Percentiles rank a stretch among this genome's conserved stretches.
phyloP scores from a whole-genome alignment of 345 rosid species.

The Cardamine resedifolia region DNA sequence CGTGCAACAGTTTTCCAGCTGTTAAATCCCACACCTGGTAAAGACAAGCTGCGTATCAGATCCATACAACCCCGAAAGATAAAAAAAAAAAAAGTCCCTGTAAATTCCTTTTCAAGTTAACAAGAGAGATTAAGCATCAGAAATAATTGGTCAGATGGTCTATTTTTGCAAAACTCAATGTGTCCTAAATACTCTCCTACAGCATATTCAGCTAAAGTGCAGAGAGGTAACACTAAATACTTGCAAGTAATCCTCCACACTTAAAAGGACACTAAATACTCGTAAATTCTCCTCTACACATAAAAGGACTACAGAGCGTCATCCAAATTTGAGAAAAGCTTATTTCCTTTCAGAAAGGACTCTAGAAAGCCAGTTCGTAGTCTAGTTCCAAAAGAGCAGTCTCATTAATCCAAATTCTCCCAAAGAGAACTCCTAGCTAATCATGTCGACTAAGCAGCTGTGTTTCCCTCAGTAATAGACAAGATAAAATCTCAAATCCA shows the following conservation, averaged over 20 bases:
- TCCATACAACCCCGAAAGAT: not conserved
- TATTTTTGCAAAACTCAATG: not conserved
- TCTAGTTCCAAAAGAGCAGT: not conserved
- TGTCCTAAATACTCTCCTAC: not conserved
- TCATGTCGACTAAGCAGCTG: not conserved
- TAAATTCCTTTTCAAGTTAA: slow-evolving; percentile 8
- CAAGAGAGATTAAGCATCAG: not conserved
- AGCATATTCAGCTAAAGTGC: not conserved
- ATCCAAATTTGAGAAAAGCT: not conserved
- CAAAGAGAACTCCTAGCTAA: not conserved
- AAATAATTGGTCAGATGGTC: not conserved
- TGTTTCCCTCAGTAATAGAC: slow-evolving; percentile 4
- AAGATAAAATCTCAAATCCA: slow-evolving; percentile 4
- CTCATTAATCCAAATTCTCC: not conserved
- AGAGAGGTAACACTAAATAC: not conserved
- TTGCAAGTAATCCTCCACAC: not conserved
- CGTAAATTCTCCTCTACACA: not conserved
- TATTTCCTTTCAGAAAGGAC: not conserved
- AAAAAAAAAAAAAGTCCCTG: not conserved
- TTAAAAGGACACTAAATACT: not conserved
- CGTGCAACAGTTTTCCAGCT: slow-evolving; percentile 92
- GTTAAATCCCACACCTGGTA: slow-evolving; percentile 97
- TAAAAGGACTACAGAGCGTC: not conserved
- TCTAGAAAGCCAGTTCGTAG: not conserved
- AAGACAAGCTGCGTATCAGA: slow-evolving; percentile 23